Evolutionary conservation across 2,329 filamentous ascomycete genomes (phyloP).

Genomic region (Rutstroemia sp.): DNA sequence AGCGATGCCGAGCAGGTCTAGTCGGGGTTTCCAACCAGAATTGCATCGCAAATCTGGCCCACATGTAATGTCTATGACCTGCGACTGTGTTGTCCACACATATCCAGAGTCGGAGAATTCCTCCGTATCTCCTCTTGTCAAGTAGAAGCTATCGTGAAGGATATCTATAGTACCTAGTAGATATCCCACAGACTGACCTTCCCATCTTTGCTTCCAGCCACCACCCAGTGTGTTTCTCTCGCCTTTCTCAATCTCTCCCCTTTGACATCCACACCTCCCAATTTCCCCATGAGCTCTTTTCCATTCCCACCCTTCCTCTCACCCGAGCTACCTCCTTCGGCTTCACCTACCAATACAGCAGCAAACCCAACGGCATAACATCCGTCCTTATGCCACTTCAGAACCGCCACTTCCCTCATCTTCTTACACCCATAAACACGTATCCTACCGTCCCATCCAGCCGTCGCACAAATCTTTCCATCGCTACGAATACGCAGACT

Average conservation of each 20-base stretch:
- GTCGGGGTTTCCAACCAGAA: too few relatives aligned
- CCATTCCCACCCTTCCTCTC: conserved; percentile 3
- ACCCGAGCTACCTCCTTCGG: conserved; percentile 5
- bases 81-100: too few relatives aligned
- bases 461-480: conserved; percentile 76
- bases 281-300: conserved; percentile 13
- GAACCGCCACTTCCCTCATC: conserved; percentile 79
- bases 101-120: too few relatives aligned
- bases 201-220: conserved; percentile 74
- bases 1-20: too few relatives aligned
- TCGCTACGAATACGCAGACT: conserved; percentile 70
- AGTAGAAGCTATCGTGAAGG: neutral
- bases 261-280: conserved; percentile 44
- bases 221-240: conserved; percentile 76
- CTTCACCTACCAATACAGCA: conserved; percentile 6
- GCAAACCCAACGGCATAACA: conserved; percentile 22
- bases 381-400: conserved; percentile 86
- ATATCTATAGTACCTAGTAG: conserved; percentile 38
- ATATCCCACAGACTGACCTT: conserved; percentile 95
- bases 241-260: conserved; percentile 57
- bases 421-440: conserved; percentile 76
- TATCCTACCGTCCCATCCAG: conserved; percentile 81
- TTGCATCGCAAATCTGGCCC: too few relatives aligned
- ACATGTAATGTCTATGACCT: too few relatives aligned
- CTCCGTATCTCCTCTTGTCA: neutral